phyloP scores from a whole-genome alignment of 257 asterid genomes.

The Coffea canephora region DNA sequence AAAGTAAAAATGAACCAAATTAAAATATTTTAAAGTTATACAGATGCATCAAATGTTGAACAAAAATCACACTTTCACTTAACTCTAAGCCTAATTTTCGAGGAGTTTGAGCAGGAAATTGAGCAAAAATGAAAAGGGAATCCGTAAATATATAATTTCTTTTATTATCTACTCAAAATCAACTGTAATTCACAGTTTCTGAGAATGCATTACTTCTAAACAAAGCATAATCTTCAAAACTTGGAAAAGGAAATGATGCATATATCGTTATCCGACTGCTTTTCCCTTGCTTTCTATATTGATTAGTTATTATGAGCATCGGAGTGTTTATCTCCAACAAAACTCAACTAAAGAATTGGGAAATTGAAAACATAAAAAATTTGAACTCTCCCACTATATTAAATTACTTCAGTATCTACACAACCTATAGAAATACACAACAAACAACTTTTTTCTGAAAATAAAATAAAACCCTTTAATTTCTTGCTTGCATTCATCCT shows the following conservation, averaged over 20 bases:
- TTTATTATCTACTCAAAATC: not conserved
- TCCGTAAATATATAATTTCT: not conserved
- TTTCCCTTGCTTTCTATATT: not conserved
- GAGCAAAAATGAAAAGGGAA: not conserved
- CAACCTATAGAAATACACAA: too few relatives aligned
- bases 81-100: too few relatives aligned
- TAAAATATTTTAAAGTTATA: not conserved
- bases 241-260: not conserved
- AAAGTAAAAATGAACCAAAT: not conserved
- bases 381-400: not conserved
- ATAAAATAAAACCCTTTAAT: not conserved
- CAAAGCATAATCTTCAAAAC: not conserved
- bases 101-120: not conserved
- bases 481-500: too few relatives aligned
- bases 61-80: too few relatives aligned
- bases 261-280: not conserved
- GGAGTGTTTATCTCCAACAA: not conserved
- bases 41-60: not conserved
- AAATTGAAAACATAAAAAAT: not conserved
- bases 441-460: too few relatives aligned
- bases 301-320: not conserved
- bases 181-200: not conserved
- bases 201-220: not conserved
- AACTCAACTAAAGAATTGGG: not conserved
- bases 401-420: not conserved